Conservation (phyloP, 495 filamentous ascomycete genomes). For the Xylaria sp. region DNA sequence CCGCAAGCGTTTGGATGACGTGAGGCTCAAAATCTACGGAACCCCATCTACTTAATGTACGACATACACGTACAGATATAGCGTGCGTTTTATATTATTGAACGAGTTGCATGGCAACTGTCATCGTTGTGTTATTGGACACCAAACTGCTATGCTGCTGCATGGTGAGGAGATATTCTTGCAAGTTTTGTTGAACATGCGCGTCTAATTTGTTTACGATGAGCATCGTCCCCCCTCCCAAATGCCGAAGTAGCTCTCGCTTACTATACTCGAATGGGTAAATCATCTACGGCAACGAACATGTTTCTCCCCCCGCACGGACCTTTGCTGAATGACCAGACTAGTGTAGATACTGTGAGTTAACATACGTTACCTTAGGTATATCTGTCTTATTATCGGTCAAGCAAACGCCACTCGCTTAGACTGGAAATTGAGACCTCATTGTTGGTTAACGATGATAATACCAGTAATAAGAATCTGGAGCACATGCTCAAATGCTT, state of each 20-base stretch:
- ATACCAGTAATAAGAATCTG: neutral
- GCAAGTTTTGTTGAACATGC: neutral
- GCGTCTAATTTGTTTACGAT: constrained; percentile 6
- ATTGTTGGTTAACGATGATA: neutral
- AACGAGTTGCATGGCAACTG: neutral
- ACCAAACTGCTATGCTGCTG: neutral
- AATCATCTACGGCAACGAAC: constrained; percentile 10
- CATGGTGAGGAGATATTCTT: neutral
- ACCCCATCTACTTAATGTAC: constrained; percentile 26
- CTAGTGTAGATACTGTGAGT: neutral
- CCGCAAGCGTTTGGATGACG: constrained; percentile 26
- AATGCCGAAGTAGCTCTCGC: constrained; percentile 16
- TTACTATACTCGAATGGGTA: constrained; percentile 23
- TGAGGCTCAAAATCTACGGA: constrained; percentile 28
- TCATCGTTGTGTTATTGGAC: neutral
- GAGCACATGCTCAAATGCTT: constrained; percentile 13
- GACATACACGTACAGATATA: constrained; percentile 13
- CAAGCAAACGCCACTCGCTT: neutral
- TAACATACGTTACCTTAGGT: neutral
- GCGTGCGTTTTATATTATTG: neutral
- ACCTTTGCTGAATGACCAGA: constrained; percentile 2
- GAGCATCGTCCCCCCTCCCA: neutral
- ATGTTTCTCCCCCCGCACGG: constrained; percentile 12
- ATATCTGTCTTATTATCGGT: constrained; percentile 3
- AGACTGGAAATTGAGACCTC: neutral